These are phyloP conservation scores for Delphinella strobiligena DNA, from an alignment of 2,329 filamentous ascomycete species.

Conservation along the genomic window DNA sequence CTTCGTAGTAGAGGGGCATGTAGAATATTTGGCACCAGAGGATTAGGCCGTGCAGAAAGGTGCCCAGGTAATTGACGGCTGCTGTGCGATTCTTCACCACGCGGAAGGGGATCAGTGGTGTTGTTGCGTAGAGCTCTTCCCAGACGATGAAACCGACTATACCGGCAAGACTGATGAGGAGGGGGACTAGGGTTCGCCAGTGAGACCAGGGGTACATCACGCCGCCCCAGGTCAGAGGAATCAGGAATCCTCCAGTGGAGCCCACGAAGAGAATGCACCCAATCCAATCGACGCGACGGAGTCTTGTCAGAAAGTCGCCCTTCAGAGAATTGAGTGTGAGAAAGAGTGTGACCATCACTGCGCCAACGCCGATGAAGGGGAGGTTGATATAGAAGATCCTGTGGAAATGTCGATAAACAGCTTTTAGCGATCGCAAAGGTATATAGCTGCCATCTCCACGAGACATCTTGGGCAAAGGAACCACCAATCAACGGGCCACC, in stretches of 20 bases:
- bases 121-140: constrained; percentile 25
- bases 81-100: constrained; percentile 2
- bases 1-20: constrained; percentile 62
- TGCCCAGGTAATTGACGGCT: not conserved
- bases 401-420: too few species aligned
- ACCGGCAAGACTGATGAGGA: constrained; percentile 24
- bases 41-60: constrained; percentile 30
- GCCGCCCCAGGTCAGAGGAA: constrained; percentile 42
- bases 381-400: constrained; percentile 42
- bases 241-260: constrained; percentile 38
- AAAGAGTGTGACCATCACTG: constrained; percentile 38
- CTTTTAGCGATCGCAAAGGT: too few species aligned
- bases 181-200: constrained; percentile 24
- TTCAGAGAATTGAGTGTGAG: constrained; percentile 38
- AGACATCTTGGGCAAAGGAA: too few species aligned
- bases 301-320: constrained; percentile 35
- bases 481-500: constrained; percentile 33
- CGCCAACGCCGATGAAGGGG: constrained; percentile 37
- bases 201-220: constrained; percentile 27
- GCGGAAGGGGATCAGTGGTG: constrained; percentile 26
- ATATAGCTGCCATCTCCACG: too few species aligned
- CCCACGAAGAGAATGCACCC: constrained; percentile 40
- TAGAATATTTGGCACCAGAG: constrained; percentile 59
- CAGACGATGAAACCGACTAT: constrained; percentile 23
- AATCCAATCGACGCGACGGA: constrained; percentile 43